Evolutionary conservation across 1,284 basidiomycete species (phyloP), one percentile per base, ranked within the genome.

Genomic region (Marasmius tenuissimus): DNA sequence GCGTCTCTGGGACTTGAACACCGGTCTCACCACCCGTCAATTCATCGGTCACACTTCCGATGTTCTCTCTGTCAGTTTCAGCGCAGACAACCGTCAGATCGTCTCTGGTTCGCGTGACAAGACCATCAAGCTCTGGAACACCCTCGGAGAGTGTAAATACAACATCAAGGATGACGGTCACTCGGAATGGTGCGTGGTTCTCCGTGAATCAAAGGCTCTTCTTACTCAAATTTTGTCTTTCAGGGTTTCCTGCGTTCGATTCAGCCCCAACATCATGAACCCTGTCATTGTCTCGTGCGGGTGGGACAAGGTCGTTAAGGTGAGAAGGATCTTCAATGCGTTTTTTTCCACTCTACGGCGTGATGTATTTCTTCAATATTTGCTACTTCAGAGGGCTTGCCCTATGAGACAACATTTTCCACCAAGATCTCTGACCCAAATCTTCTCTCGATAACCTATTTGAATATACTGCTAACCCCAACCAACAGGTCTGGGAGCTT

Each of bases 251-350:
- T 99, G 97, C 79, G 97, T 99, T 59, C 93, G 97, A 76, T 99
- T 99, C 87, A 97, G 95, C 82, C 97, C 97, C 65, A 99, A 99
- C 80, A 92, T 97, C 68, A 74, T 89, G 82, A 99, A 97, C 86
- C 96, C 97, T 65, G 96, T 98, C 73, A 98, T 99, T 72, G 97
- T 99, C 66, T 99, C 97, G 62, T 94, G 92, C 75, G 97, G 97
- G 71, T 99, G 97, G 97, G 97, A 99, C 86, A 99, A 98, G 86
- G 94, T 98, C 68, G 97, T 99, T 76, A 99, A 99, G 92, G 97
- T 98, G 74, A 83, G 90, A 76, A 48, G 57, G 60, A 42, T 53
- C 60, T 64, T 63, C 57, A 47, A 22, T 54, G 34, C 48, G 34
- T 57, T 20, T 22, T 33, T 49, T 50, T 40, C 35, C 6, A 61